Percentiles rank a stretch among this genome's conserved stretches.
phyloP scores from a whole-genome alignment of 2,329 filamentous ascomycete species.

The Xylariaceae sp. region DNA sequence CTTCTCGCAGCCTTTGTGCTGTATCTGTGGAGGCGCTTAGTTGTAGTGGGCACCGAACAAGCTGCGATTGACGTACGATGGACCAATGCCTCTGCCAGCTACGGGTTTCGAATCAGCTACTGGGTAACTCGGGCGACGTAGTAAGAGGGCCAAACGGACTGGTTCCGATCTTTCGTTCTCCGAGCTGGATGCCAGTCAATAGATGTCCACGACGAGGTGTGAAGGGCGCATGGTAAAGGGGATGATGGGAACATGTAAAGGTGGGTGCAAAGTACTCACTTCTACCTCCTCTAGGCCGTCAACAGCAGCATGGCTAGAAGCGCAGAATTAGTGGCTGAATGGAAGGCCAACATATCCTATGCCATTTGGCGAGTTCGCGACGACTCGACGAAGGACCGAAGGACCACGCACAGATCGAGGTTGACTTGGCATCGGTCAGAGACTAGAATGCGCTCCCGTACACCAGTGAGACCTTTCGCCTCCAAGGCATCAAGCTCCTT shows the following conservation, averaged over 20 bases:
- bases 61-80: too few species aligned
- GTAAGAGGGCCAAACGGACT: neutral
- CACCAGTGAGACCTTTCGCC: constrained; percentile 4
- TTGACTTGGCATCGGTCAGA: constrained; percentile 7
- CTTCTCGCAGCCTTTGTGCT: constrained; percentile 56
- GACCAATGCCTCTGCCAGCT: constrained; percentile 29
- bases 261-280: neutral
- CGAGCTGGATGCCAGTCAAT: constrained; percentile 1
- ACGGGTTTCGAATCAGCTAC: too few species aligned
- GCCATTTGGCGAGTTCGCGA: neutral
- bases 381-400: neutral
- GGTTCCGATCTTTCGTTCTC: constrained; percentile 3
- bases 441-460: constrained; percentile 4
- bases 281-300: constrained; percentile 5
- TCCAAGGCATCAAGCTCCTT: constrained; percentile 4
- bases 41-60: too few species aligned
- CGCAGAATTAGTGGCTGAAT: too few species aligned
- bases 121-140: too few species aligned
- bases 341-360: too few species aligned
- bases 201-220: too few species aligned
- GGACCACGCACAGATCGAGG: constrained; percentile 4
- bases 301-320: constrained; percentile 3
- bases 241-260: neutral
- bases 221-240: neutral
- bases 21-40: too few species aligned